phyloP scores from a whole-genome alignment of 2,329 filamentous ascomycete genomes.

The Diaporthe aspalathi region DNA sequence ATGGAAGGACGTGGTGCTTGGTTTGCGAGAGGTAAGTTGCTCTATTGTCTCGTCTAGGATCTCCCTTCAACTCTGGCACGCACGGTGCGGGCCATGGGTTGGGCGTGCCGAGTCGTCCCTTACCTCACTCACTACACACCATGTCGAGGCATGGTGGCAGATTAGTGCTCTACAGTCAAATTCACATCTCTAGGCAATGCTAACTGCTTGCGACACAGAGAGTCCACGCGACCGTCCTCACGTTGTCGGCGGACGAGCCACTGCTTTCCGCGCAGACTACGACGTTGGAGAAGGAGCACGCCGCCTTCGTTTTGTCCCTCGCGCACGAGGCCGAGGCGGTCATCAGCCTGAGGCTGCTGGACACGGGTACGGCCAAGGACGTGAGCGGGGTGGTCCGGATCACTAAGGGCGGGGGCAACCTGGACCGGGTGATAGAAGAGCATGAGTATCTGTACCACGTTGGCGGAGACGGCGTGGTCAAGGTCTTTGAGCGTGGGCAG shows the following conservation, averaged over 20 bases:
- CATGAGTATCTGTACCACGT: constrained; percentile 86
- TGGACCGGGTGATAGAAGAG: constrained; percentile 57
- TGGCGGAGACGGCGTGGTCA: constrained; percentile 80
- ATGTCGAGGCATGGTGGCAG: not conserved
- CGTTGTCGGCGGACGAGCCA: constrained; percentile 78
- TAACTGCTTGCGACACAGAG: constrained; percentile 53
- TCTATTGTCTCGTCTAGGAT: not conserved
- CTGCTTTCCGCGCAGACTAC: constrained; percentile 72
- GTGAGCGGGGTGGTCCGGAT: constrained; percentile 89
- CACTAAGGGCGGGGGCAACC: constrained; percentile 65
- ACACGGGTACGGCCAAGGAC: constrained; percentile 89
- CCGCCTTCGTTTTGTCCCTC: constrained; percentile 75
- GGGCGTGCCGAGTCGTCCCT: not conserved
- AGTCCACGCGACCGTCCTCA: constrained; percentile 74
- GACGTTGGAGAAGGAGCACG: constrained; percentile 75
- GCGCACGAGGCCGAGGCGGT: constrained; percentile 82
- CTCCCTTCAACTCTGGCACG: not conserved
- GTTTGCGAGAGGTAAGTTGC: constrained; percentile 72
- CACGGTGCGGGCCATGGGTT: not conserved
- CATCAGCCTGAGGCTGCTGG: constrained; percentile 78
- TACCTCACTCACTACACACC: no score
- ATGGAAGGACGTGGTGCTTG: constrained; percentile 68
- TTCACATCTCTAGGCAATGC: not conserved
- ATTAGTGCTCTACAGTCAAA: not conserved
- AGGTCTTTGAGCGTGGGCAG: constrained; percentile 86